These are phyloP conservation scores for Geoglossum glabrum DNA, from an alignment of 495 filamentous ascomycete species.

Conservation along the genomic window DNA sequence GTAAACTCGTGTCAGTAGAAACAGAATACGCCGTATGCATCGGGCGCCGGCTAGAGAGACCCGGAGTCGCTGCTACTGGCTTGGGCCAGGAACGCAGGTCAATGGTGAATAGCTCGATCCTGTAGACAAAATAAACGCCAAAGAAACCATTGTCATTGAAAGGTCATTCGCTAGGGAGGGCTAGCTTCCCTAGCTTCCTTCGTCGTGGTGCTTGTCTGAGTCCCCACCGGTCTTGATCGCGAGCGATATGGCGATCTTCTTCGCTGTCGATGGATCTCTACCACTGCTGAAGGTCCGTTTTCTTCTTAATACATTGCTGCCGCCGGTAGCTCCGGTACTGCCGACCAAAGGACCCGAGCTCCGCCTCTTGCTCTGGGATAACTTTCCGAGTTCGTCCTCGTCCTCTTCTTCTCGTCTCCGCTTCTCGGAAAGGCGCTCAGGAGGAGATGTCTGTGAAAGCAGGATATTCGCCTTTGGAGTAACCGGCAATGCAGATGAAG, in stretches of 20 bases:
- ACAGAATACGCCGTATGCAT: background rate
- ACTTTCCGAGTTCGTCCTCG: conserved; percentile 56
- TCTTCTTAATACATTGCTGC: background rate
- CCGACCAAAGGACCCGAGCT: conserved; percentile 15
- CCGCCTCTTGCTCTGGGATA: conserved; percentile 47
- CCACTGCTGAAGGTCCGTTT: background rate
- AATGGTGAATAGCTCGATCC: background rate
- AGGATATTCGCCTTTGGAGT: conserved; percentile 11
- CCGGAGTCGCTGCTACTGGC: background rate
- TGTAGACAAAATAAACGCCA: conserved; percentile 2
- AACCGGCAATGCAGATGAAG: conserved; percentile 9
- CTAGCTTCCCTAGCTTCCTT: conserved; percentile 4
- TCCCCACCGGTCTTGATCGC: conserved; percentile 1
- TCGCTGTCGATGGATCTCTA: background rate
- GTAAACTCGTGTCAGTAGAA: background rate
- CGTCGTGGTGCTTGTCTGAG: background rate
- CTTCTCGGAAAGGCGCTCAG: conserved; percentile 74
- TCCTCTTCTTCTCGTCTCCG: conserved; percentile 81
- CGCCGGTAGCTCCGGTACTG: conserved; percentile 15
- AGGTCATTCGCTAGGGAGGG: background rate
- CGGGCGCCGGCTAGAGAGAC: background rate
- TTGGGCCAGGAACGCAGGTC: background rate
- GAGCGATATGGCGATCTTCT: conserved; percentile 20
- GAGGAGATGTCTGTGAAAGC: conserved; percentile 22
- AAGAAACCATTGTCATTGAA: background rate